Evolutionary conservation across 2,329 filamentous ascomycete species (phyloP), one percentile per base, ranked within the genome.

Genomic region (Myriosclerotinia scirpicola): DNA sequence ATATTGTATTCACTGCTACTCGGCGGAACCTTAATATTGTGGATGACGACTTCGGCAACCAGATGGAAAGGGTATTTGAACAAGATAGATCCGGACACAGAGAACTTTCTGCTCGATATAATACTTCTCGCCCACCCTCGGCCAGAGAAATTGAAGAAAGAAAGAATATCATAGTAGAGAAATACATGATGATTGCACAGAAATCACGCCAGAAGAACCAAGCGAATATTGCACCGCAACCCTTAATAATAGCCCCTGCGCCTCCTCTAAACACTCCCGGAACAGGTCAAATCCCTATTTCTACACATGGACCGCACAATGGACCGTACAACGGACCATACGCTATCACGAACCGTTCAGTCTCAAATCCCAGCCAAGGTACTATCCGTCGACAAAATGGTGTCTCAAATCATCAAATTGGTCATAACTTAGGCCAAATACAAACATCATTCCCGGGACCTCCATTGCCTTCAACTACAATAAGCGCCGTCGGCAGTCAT

Each of bases 1-100:
- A 75, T 1, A 81, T 86, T 38, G 76, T 86, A 3, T 89, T 87
- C 71, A 80, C 80, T 36, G 79, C 82, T 5, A 79, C 80, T 14
- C 74, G 82, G 58, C 81, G 84, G 50, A 78, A 83, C n/a, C 76
- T 84, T 69, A 79, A 79, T 5, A 71, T 79, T 20, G 34, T 56
- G 7, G 80, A 81, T 66, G 76, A 77, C 17, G 73, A 70, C 9
- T 66, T 75, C 36, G 78, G 77, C 17, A 54, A 68, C 2, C 68
- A 71, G 50, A 76, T 81, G 73, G 76, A 80, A 30, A 67, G 71
- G 3, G 5, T 80, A 4, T 81, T 82, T 69, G 71, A 69, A 44
- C 56, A 70, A 36, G 79, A 81, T 67, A 77, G 77, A 66, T 50
- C 71, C n/a, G 73, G 69, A 20, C 76, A 79, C 55, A 71, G 71